Percentiles rank a stretch among this genome's conserved stretches.
These are phyloP conservation scores for Panicum virgatum DNA, from an alignment of 202 grass and related monocot genomes.

Conservation along the genomic window DNA sequence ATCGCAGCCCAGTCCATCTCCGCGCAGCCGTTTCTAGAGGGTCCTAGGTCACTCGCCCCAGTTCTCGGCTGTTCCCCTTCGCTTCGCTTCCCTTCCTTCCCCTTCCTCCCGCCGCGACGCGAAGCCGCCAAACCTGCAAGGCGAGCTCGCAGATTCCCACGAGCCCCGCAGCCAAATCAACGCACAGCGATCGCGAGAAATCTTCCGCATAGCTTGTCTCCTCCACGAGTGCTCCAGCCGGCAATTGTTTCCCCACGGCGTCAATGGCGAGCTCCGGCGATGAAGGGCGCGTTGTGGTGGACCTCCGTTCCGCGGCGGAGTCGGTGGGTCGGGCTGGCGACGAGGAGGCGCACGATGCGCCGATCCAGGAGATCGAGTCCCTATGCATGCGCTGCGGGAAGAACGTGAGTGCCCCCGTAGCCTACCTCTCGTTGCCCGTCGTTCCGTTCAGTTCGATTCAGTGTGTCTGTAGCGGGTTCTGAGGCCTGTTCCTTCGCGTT, in stretches of 20 bases:
- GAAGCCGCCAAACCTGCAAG: slow-evolving; percentile 14
- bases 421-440: background rate
- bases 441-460: background rate
- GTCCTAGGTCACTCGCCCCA: slow-evolving; percentile 19
- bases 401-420: slow-evolving; percentile 53
- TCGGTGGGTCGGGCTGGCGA: slow-evolving; percentile 29
- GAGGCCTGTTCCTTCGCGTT: background rate
- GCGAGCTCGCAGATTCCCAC: background rate
- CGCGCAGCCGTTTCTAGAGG: background rate
- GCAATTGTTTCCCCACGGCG: background rate
- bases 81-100: background rate
- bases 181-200: background rate
- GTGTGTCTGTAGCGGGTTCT: background rate
- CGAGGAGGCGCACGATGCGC: slow-evolving; percentile 49
- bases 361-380: slow-evolving; percentile 80
- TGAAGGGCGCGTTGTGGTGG: slow-evolving; percentile 48
- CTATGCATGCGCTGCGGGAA: slow-evolving; percentile 93
- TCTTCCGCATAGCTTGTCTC: background rate
- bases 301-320: slow-evolving; percentile 71
- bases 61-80: background rate
- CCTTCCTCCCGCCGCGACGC: slow-evolving; percentile 32
- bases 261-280: slow-evolving; percentile 56
- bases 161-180: background rate
- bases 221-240: background rate
- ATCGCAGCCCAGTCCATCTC: background rate